Conservation (phyloP, 179 eudicot genomes). For the Silene noctiflora region DNA sequence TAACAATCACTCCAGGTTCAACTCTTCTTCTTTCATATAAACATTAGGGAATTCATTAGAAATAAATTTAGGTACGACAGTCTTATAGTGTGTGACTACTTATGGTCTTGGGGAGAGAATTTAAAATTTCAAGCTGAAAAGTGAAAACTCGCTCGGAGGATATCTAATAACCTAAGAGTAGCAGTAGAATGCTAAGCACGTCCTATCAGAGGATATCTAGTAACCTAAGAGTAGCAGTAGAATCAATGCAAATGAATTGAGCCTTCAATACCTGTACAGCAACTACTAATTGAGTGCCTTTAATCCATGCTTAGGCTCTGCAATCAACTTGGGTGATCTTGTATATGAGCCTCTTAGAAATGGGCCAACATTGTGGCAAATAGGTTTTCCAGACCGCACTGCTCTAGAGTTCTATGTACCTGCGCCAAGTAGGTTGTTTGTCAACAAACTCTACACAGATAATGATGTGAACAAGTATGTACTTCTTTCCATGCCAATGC, state of each 20-base stretch:
- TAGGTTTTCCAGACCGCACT: slow-evolving; percentile 59
- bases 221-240: neutral
- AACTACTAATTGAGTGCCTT: neutral
- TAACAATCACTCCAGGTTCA: slow-evolving; percentile 43
- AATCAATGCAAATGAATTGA: neutral
- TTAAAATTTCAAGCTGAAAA: neutral
- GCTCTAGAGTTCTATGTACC: slow-evolving; percentile 61
- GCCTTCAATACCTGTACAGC: neutral
- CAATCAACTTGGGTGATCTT: slow-evolving; percentile 31
- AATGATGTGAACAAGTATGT: slow-evolving; percentile 37
- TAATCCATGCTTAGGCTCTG: slow-evolving; percentile 30
- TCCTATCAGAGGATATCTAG: neutral
- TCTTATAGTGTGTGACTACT: neutral
- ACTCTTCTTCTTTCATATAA: neutral
- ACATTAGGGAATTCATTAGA: neutral
- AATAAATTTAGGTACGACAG: neutral
- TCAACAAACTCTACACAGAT: slow-evolving; percentile 39
- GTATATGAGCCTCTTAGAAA: slow-evolving; percentile 42
- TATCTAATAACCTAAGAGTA: no score
- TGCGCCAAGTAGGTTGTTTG: slow-evolving; percentile 31
- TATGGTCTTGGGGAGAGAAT: neutral
- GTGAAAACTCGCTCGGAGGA: neutral
- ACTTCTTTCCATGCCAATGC: neutral
- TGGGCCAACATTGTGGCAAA: slow-evolving; percentile 56
- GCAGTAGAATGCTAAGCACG: neutral